Conservation (phyloP, 2,329 filamentous ascomycete species). For the Sclerotinia subarctica region DNA sequence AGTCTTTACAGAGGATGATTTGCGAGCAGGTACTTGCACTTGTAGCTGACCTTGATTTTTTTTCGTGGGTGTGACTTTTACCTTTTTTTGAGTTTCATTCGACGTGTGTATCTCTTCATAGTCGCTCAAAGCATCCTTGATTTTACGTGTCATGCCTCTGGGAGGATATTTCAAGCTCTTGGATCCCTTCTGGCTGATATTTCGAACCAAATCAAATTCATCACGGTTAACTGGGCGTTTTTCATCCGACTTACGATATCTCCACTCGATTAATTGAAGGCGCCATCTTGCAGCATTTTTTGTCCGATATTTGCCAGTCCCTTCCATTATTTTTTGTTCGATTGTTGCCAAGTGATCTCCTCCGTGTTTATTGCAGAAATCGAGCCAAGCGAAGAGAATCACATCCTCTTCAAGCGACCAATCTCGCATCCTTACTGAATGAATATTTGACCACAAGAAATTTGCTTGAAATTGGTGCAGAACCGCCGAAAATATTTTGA, state of each 20-base stretch:
- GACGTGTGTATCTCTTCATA: neutral
- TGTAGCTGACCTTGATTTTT: neutral
- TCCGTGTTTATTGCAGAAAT: conserved; percentile 5
- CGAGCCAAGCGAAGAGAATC: conserved; percentile 19
- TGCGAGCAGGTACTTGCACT: neutral
- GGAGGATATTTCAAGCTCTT: neutral
- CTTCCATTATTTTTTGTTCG: neutral
- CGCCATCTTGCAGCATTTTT: neutral
- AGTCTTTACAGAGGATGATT: neutral
- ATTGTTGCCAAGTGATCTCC: conserved; percentile 6
- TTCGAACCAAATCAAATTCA: neutral
- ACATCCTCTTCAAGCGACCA: conserved; percentile 1
- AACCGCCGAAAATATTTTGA: neutral
- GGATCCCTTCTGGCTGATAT: neutral
- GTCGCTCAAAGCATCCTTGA: neutral
- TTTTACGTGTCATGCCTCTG: neutral
- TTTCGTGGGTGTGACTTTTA: neutral
- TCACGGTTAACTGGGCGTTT: neutral
- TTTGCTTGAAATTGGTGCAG: no score
- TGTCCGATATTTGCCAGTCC: neutral
- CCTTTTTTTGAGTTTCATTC: neutral
- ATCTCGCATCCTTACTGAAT: neutral
- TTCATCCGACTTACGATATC: neutral
- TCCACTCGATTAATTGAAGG: neutral
- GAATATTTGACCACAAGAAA: neutral